Base-by-base conservation (phyloP, 768 basidiomycete species). In the Xanthoconium purpureum region DNA sequence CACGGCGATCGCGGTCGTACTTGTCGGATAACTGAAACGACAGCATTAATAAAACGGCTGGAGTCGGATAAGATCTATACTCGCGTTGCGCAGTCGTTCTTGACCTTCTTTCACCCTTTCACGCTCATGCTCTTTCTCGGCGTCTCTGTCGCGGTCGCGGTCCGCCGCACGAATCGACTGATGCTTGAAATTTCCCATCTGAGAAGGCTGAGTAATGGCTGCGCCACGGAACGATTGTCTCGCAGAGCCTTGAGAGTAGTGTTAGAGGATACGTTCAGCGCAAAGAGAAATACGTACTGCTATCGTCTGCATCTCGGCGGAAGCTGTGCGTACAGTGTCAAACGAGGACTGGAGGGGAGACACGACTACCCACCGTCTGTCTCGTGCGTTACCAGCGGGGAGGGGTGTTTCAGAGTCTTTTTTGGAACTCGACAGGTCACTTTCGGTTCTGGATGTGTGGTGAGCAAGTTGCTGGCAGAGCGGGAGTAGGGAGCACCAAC, bases 111-210 rank as follows among this genome's bases (percentile, higher is more conserved):
- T 87, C 61, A 89, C 87, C 60, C 84, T 75, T 65, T 89, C 79
- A 8, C 79, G 78, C 48, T 82, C 81, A 51, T 76, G 73, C 30
- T 80, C 79, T 54, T 71, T 74, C 55, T 80, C 85, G 9, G 70
- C 67, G 24, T 83, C 71, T 52, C 64, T 67, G 44, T 74, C 83
- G 47, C 79, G 74, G 54, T 73, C 83, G 47, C 85, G 80, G 69
- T 89, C 88, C 42, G 75, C 78, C 15, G 82, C 76, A 51, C 89
- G 88, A 63, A 87, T 73, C 12, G 91, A 90, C 62, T 94, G 91
- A 65, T 93, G 91, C 67, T 91, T 89, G 72, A 94, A 94, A 67
- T 91, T 92, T 47, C 91, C 91, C 91, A 94, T 94, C 74, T 93
- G 91, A 36, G 91, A 90, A 29, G 90, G 89, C 64, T 94, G 91